Base-by-base conservation (phyloP, 768 basidiomycete species). In the Mycena indigotica region DNA sequence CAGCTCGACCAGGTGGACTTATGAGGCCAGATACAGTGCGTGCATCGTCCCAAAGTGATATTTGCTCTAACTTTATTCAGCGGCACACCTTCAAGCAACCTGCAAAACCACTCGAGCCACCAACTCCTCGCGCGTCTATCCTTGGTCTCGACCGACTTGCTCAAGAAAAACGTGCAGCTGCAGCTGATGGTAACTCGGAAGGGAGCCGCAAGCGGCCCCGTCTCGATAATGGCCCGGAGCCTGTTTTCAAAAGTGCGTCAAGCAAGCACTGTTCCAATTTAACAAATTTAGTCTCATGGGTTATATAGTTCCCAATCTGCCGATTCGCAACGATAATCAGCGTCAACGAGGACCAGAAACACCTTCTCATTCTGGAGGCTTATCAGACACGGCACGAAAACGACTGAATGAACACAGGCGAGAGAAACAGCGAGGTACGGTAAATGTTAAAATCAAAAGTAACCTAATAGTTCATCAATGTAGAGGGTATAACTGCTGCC, bases 121-220 rank as follows among this genome's bases (percentile, higher is more conserved):
- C 87, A 12, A 90, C 90, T 15, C 90, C 91, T 1, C 80, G 91
- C 46, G 74, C 83, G 0, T 97, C 95, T 4, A 66, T 92, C 3
- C 83, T 98, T 1, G 95, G 96, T 3, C 78, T 98, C 5, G 95
- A 99, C 68, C 82, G 82, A 24, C 80, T 98, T 2, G 97, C 97
- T 0, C 84, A 82, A 48, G 93, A 97, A 69, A 99, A 98, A 73
- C 79, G 93, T 53, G 84, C 82, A 1, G 85, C 84, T 13, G 80
- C 79, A 2, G 74, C 77, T 45, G 77, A 77, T 61, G 82, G 70
- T 3, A 76, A 77, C 52, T 69, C 63, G 17, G 76, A 79, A 50
- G 73, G 75, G 6, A 85, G 83, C 64, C 76, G 90, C 63, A 91
- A 95, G 74, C 89, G 80, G 63, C 78, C 80, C 2, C 82, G 84